phyloP scores from a whole-genome alignment of 1,284 basidiomycete species.

The Tetrapyrgos nigripes region DNA sequence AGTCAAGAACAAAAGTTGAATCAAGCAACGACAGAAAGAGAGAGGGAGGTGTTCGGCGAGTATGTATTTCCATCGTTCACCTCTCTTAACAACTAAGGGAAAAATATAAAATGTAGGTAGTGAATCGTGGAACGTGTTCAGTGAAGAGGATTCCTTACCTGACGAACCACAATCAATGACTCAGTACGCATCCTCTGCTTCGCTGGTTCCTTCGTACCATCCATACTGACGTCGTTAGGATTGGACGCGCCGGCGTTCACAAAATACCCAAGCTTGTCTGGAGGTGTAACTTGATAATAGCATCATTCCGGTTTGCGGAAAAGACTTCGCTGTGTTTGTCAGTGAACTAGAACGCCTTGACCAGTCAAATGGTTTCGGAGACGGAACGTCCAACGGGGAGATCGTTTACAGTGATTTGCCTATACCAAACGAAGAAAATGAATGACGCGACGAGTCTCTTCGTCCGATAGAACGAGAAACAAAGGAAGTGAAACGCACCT shows the following conservation, averaged over 20 bases:
- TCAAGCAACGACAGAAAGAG: too few relatives aligned
- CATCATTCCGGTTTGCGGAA: conserved; percentile 86
- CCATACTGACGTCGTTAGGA: too few relatives aligned
- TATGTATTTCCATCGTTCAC: too few relatives aligned
- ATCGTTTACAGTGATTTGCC: conserved; percentile 89
- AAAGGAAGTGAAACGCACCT: too few relatives aligned
- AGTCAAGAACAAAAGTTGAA: too few relatives aligned
- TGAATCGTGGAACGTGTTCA: too few relatives aligned
- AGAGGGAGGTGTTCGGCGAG: too few relatives aligned
- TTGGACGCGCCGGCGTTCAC: conserved; percentile 24
- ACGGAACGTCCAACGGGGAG: conserved; percentile 91
- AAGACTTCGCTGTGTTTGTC: conserved; percentile 91
- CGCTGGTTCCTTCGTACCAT: conserved; percentile 24
- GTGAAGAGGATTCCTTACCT: too few relatives aligned
- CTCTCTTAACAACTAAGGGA: too few relatives aligned
- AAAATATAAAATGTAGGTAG: too few relatives aligned
- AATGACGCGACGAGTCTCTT: conserved; percentile 11
- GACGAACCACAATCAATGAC: too few relatives aligned
- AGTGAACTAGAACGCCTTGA: conserved; percentile 92
- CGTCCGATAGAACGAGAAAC: not conserved
- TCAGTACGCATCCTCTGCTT: conserved; percentile 22
- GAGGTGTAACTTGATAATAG: conserved; percentile 83
- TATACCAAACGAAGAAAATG: conserved; percentile 26
- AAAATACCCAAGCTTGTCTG: conserved; percentile 81
- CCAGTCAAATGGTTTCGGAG: conserved; percentile 86